These are phyloP conservation scores for Silybum marianum DNA, from an alignment of 129 eudicot genomes.

Conservation along the genomic window DNA sequence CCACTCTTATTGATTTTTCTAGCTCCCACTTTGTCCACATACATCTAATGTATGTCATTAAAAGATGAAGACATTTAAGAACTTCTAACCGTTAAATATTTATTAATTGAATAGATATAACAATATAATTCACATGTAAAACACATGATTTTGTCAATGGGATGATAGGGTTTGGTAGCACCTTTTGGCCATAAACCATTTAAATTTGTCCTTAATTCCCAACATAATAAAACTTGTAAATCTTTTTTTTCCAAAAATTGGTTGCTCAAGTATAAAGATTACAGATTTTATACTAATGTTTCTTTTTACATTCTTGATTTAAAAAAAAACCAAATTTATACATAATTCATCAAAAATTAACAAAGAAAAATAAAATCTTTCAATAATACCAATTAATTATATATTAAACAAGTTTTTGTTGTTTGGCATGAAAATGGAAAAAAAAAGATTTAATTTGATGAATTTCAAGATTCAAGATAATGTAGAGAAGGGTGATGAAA, in stretches of 20 bases:
- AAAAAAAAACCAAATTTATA: no score
- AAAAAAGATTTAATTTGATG: not conserved
- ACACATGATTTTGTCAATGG: not conserved
- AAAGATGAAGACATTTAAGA: not conserved
- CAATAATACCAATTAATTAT: not conserved
- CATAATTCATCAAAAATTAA: not conserved
- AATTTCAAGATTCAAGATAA: slow-evolving; percentile 43
- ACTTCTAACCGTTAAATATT: not conserved
- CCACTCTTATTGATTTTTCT: no score
- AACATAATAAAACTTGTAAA: not conserved
- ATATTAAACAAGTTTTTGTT: not conserved
- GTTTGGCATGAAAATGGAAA: not conserved
- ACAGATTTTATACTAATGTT: not conserved
- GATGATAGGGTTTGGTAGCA: not conserved
- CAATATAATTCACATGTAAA: not conserved
- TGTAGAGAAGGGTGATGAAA: slow-evolving; percentile 37
- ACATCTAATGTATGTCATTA: no score
- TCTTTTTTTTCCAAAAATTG: no score
- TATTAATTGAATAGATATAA: not conserved
- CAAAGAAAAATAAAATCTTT: no score
- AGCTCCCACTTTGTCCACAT: no score
- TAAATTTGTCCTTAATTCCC: not conserved
- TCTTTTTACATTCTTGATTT: not conserved
- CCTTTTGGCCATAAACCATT: not conserved
- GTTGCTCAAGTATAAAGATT: not conserved